Evolutionary conservation across 2,329 filamentous ascomycete genomes (phyloP).

Genomic region (Scedosporium dehoogii): DNA sequence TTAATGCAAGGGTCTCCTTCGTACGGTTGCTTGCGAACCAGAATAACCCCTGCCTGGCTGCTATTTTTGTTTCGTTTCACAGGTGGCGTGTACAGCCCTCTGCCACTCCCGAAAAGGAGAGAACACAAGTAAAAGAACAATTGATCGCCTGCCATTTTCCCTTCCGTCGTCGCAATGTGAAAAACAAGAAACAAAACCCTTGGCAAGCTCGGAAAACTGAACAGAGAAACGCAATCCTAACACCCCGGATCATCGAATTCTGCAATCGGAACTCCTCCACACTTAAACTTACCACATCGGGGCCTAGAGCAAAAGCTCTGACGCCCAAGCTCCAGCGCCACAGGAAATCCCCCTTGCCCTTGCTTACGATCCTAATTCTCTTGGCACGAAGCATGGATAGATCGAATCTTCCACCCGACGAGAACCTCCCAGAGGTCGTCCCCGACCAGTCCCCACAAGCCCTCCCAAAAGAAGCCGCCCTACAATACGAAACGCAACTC

Average conservation of each 20-base stretch:
- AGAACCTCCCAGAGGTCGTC: slow-evolving; percentile 7
- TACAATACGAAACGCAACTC: not conserved
- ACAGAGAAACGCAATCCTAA: not conserved
- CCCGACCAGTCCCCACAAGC: slow-evolving; percentile 5
- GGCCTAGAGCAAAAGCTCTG: not conserved
- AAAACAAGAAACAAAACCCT: too few species aligned
- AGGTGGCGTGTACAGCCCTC: too few species aligned
- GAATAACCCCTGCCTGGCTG: too few species aligned
- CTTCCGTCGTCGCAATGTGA: too few species aligned
- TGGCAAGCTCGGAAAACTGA: too few species aligned
- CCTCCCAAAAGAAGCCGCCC: not conserved
- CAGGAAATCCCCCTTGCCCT: not conserved
- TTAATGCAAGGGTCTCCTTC: too few species aligned
- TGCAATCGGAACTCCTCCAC: not conserved
- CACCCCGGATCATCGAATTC: not conserved
- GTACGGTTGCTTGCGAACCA: too few species aligned
- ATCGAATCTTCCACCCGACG: not conserved
- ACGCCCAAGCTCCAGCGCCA: not conserved
- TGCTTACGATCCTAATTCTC: too few species aligned
- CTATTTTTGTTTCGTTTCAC: too few species aligned
- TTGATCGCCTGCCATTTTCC: too few species aligned
- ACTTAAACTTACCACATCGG: not conserved
- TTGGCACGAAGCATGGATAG: not conserved
- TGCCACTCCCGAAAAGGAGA: too few species aligned
- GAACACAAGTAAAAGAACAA: too few species aligned